phyloP scores from a whole-genome alignment of 306 rosid genomes.

The Castanopsis chinensis region DNA sequence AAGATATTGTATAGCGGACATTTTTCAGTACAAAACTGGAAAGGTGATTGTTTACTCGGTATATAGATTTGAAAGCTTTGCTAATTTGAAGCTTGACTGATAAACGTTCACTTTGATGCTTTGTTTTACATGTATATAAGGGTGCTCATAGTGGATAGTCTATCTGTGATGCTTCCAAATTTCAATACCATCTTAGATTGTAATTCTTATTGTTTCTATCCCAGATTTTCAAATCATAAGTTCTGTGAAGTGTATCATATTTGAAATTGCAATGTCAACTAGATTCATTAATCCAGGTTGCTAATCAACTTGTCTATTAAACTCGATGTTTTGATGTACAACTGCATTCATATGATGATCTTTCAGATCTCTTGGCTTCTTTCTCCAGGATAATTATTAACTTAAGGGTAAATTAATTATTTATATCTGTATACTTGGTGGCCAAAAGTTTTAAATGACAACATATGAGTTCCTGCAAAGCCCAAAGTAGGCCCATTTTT shows the following conservation, averaged over 20 bases:
- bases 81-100: background rate
- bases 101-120: background rate
- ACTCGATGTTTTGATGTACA: constrained; percentile 18
- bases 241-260: too few relatives aligned
- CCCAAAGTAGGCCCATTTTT: too few relatives aligned
- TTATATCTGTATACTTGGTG: too few relatives aligned
- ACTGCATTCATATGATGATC: constrained; percentile 6
- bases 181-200: too few relatives aligned
- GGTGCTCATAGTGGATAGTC: too few relatives aligned
- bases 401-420: too few relatives aligned
- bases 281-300: constrained; percentile 82
- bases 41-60: constrained; percentile 47
- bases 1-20: constrained; percentile 96
- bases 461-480: too few relatives aligned
- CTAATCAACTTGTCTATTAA: constrained; percentile 16
- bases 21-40: constrained; percentile 89
- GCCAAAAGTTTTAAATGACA: too few relatives aligned
- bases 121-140: too few relatives aligned
- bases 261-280: constrained; percentile 64
- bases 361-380: constrained; percentile 18
- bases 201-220: too few relatives aligned
- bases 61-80: background rate
- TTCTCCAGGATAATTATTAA: constrained; percentile 32
- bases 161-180: too few relatives aligned
- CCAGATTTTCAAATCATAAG: too few relatives aligned